Base-by-base conservation (phyloP, 805 yeast genomes). In the Clavispora carvajalis region DNA sequence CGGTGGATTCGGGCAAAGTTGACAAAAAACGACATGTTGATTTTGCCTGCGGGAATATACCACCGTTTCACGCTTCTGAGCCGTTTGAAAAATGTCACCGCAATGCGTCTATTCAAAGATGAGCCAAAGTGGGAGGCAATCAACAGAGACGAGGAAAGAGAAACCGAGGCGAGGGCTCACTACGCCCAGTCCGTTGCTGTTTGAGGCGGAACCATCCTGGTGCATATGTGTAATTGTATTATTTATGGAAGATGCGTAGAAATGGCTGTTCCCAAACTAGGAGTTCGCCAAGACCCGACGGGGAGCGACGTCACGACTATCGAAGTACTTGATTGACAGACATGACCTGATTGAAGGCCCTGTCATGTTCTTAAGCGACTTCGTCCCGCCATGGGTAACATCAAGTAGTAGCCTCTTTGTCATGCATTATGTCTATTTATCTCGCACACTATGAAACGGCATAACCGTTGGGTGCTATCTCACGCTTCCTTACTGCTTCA, bases 71-170 rank as follows among this genome's bases (percentile, higher is more conserved):
- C 97, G 1, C 71, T 91, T 48, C 73, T 88, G 8, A 62, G 69
- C 33, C 54, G 57, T 15, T 56, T 66, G 37, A 78, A 80, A 59
- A 74, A 75, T 49, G 82, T 91, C 50, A 75, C 76, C 44, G 95
- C 98, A 4, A 59, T 85, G 54, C 71, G 99, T 49, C 65, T 91
- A 52, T 91, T 91, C 69, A 79, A 88, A 60, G 96, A 88, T 52
- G 96, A 90, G 65, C 98, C 98, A 21, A 91, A 89, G 60, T 91
- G 99, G 99, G 77, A 82, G 25, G 95, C 96, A 7, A 75, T 85
- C 54, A 77, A 79, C 55, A 76, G 95, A 45, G 85, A 86, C 24
- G 56, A 58, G 23, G 56, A 59, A 23, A 53, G 53, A 25, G 39
- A 48, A 19, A 58, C 65, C n/a, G 59, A 52, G 19, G 72, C 71